Evolutionary conservation across 1,284 basidiomycete genomes (phyloP), one percentile per base, ranked within the genome.

Genomic region (Puccinia brachypodii): DNA sequence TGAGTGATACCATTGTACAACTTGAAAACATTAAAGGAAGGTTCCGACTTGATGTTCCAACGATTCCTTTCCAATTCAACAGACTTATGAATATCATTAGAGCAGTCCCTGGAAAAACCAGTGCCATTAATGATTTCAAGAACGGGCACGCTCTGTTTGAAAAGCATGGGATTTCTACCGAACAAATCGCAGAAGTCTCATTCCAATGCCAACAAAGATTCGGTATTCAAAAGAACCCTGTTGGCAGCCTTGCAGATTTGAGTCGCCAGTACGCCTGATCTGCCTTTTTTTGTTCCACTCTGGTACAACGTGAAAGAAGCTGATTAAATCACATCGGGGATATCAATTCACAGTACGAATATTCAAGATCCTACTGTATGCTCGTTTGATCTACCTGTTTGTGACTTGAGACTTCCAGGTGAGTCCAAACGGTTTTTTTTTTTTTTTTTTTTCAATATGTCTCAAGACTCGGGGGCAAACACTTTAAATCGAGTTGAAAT

Each of bases 1-100:
- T 77, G n/a, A 50, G 60, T 53, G 16, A 33, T 28, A 19, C 14
- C 25, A 58, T 75, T 25, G 4, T 19, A n/a, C 16, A 9, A 6
- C 33, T 14, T 8, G n/a, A 68, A 42, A 28, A 33, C 28, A 6
- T 28, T 13, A 47, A 13, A 31, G 19, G 11, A 62, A 14, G n/a
- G 71, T 79, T 66, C 2, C 38, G 14, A 53, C 50, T 68, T n/a
- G 8, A 22, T 4, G 25, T 22, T 42, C 53, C 31, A 66, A 11
- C 53, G 13, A 72, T 28, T 33, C 14, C 44, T 31, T 16, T n/a
- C 28, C 71, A n/a, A 47, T 16, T n/a, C 47, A 56, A 62, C 8
- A 77, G 76, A 16, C 62, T 68, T 42, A 77, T 77, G 76, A 79
- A 72, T 31, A 79, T 79, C 50, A 79, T 79, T 28, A 53, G 66